Percentiles rank a stretch among this genome's conserved stretches.
Evolutionary conservation across 345 rosid genomes (phyloP).

Genomic region (Abelmoschus esculentus): DNA sequence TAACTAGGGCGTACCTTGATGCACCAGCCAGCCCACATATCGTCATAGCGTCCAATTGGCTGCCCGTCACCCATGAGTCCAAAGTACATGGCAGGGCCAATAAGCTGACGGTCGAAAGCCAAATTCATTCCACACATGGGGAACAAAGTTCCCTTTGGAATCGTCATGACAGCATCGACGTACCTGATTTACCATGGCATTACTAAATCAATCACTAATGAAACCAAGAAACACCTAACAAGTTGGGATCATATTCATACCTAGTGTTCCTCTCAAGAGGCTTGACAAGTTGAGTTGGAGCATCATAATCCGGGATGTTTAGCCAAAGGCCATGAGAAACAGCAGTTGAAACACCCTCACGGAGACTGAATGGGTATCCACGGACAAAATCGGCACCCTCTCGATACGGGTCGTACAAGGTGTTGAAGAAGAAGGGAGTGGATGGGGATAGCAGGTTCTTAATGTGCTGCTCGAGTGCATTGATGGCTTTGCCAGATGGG

Average conservation of each 20-base stretch:
- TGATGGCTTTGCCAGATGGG: conserved; percentile 69
- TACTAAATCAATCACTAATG: background rate
- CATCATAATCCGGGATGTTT: conserved; percentile 97
- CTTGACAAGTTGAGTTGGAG: conserved; percentile 99
- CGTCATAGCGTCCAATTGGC: conserved; percentile 90
- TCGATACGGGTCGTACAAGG: conserved; percentile 79
- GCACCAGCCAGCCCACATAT: conserved; percentile 99
- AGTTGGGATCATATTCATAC: conserved; percentile 18
- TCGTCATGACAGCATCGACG: conserved; percentile 88
- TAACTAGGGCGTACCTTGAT: conserved; percentile 1
- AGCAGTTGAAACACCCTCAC: conserved; percentile 93
- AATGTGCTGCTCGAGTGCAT: conserved; percentile 94
- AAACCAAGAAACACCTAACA: background rate
- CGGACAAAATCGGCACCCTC: conserved; percentile 96
- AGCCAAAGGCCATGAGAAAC: conserved; percentile 99
- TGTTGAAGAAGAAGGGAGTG: conserved; percentile 94
- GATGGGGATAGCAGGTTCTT: conserved; percentile 80
- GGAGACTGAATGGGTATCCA: conserved; percentile 90
- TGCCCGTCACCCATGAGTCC: conserved; percentile 99
- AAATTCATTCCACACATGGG: conserved; percentile 99
- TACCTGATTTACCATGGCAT: conserved; percentile 33
- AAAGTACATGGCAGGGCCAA: conserved; percentile 98
- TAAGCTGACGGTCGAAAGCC: conserved; percentile 79
- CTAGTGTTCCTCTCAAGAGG: conserved; percentile 87
- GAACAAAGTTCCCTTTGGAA: conserved; percentile 90